phyloP scores from a whole-genome alignment of 2,329 filamentous ascomycete genomes.

The Botrytis byssoidea region DNA sequence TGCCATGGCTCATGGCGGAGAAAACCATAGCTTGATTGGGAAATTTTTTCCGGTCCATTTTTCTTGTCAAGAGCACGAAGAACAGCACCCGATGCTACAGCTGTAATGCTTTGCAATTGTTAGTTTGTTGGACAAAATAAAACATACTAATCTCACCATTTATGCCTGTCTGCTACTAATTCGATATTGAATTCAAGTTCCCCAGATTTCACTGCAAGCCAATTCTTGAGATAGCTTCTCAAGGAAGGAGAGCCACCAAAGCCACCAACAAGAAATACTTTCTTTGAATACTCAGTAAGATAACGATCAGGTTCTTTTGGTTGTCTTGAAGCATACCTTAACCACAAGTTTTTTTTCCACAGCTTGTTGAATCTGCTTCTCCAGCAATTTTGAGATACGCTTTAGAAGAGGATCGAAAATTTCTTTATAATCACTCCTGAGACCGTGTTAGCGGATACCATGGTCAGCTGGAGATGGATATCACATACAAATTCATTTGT shows the following conservation, averaged over 20 bases:
- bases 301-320: background rate
- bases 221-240: slow-evolving; percentile 21
- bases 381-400: slow-evolving; percentile 20
- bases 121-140: background rate
- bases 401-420: slow-evolving; percentile 26
- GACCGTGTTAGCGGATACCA: background rate
- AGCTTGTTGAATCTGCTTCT: slow-evolving; percentile 22
- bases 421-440: slow-evolving; percentile 26
- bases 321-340: slow-evolving; percentile 16
- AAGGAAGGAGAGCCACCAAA: slow-evolving; percentile 31
- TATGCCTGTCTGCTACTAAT: slow-evolving; percentile 16
- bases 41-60: slow-evolving; percentile 25
- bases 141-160: slow-evolving; percentile 16
- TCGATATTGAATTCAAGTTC: slow-evolving; percentile 8
- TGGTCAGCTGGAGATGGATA: background rate
- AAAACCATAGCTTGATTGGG: slow-evolving; percentile 28
- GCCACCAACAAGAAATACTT: slow-evolving; percentile 33
- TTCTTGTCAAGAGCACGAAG: slow-evolving; percentile 28
- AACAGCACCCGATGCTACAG: slow-evolving; percentile 27
- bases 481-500: slow-evolving; percentile 22
- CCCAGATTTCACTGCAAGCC: slow-evolving; percentile 5
- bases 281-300: slow-evolving; percentile 19
- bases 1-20: slow-evolving; percentile 22
- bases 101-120: slow-evolving; percentile 21
- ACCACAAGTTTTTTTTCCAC: slow-evolving; percentile 18